Base-by-base conservation (phyloP, 305 asterid species). In the Ilex paraguariensis region DNA sequence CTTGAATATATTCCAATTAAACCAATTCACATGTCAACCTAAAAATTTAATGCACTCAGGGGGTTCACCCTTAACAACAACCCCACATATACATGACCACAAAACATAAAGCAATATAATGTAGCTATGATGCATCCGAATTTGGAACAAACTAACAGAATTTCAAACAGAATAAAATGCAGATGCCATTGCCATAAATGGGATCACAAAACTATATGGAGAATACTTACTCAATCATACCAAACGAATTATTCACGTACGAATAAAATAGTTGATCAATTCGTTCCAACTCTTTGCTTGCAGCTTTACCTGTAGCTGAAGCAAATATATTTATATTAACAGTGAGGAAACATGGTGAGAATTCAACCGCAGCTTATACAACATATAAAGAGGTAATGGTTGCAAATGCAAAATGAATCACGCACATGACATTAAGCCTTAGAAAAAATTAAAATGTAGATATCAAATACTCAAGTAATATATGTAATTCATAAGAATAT, bases 251-350 rank as follows among this genome's bases (percentile, higher is more conserved):
- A 73, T 62, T 82, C 7, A 84, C 79, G 73, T 87, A 89, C 33
- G 81, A 60, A 78, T 76, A 50, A 74, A 84, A 92, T 52, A 92
- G 74, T 68, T 87, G 96, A 75, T 92, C 97, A 11, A 89, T 84
- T 45, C 96, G 82, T 72, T 92, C 97, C 77, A 81, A 81, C 77
- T 89, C 97, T 77, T 86, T 92, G 61, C 82, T 65, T 62, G 97
- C 89, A 71, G 93, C 91, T 82, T 81, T 92, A 73, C 97, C 82
- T 13, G 97, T 79, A 68, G 95, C 98, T 92, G 83, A 51, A 72
- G 60, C 68, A 46, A 57, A 56, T 64, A 63, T 49, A 75, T 57
- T 70, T 36, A 59, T 46, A 42, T 36, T 63, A 10, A 56, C 54
- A 72, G 58, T 69, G 54, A 69, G 62, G 58, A 42, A 68, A 32